Evolutionary conservation across 2,329 filamentous ascomycete species (phyloP), one percentile per base, ranked within the genome.

Genomic region (Cladobotryum mycophilum): DNA sequence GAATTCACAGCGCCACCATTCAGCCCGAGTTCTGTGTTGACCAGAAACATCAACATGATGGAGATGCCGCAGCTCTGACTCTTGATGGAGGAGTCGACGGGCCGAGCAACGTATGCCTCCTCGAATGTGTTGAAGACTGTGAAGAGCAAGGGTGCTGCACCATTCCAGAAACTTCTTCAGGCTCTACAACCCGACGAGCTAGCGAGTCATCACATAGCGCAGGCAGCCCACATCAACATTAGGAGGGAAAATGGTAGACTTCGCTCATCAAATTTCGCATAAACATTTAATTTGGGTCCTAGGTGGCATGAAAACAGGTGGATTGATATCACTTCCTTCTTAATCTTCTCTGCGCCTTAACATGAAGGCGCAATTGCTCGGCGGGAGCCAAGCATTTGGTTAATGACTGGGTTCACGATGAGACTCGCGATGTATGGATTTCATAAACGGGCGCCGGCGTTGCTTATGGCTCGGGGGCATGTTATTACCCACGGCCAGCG

Each of bases 1-100:
- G 93, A 50, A 97, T 99, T 57, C 93, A 99, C 73, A 95, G 88
- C 36, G 92, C 90, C 35, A 99, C 93, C 12, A 97, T 99, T 60
- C 93, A 99, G 69, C 93, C 93, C 5, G 93, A 99, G 68, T 99
- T 85, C 59, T 83, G 80, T 55, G 67, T 81, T 22, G 80, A 81
- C 56, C 62, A 70, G 38, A 66, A 68, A 47, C 76, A 74, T 55
- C 64, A 61, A 49, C 70, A 71, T 37, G 58, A 64, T 13, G 65
- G 68, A 3, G 67, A 71, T 47, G 64, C 64, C 30, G 61, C 65
- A 6, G 64, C 62, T 18, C 58, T 70, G 34, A 53, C 63, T 5
- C 56, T 71, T 33, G 69, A 75, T 50, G 71, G 70, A 9, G 49
- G 56, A 38, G 48, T 55, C 45, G 64, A 67, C 54, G 52, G 56